Percentiles rank a stretch among this genome's conserved stretches.
phyloP scores from a whole-genome alignment of 2,329 filamentous ascomycete species.

The Furcasterigmium sp. region DNA sequence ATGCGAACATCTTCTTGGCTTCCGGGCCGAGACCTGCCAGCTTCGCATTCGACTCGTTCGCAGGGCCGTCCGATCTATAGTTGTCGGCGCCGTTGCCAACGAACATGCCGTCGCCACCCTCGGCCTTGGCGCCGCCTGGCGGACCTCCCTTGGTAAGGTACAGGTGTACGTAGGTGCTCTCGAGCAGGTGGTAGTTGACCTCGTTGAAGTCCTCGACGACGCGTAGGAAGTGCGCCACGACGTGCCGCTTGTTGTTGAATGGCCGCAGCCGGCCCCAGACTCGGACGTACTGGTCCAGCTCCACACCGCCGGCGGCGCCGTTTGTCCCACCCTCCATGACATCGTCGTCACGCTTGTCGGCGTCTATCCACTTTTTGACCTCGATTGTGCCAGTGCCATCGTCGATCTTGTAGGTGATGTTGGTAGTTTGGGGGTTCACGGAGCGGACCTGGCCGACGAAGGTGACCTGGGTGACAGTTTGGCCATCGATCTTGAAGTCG shows the following conservation, averaged over 20 bases:
- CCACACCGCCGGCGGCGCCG: conserved; percentile 47
- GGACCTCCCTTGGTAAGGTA: conserved; percentile 66
- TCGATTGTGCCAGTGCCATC: conserved; percentile 92
- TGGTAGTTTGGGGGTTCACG: conserved; percentile 81
- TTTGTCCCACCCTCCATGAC: conserved; percentile 30
- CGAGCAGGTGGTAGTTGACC: conserved; percentile 85
- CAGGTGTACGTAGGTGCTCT: conserved; percentile 84
- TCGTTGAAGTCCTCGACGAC: conserved; percentile 84
- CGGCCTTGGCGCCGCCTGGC: conserved; percentile 30
- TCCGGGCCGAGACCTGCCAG: conserved; percentile 43
- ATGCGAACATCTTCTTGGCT: conserved; percentile 67
- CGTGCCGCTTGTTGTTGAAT: conserved; percentile 77
- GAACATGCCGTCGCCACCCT: conserved; percentile 46
- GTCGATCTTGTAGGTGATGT: conserved; percentile 88
- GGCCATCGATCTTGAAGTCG: conserved; percentile 79
- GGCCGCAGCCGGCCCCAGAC: conserved; percentile 80
- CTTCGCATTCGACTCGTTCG: conserved; percentile 25
- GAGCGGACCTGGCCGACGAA: conserved; percentile 88
- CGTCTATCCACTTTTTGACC: conserved; percentile 81
- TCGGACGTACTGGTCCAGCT: conserved; percentile 74
- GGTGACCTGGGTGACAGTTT: conserved; percentile 68
- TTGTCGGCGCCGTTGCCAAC: conserved; percentile 44
- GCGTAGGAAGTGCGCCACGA: conserved; percentile 76
- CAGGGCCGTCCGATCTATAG: conserved; percentile 29
- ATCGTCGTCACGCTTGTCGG: conserved; percentile 44